phyloP scores from a whole-genome alignment of 768 basidiomycete genomes.

The Boletus pseudo-olivaceus region DNA sequence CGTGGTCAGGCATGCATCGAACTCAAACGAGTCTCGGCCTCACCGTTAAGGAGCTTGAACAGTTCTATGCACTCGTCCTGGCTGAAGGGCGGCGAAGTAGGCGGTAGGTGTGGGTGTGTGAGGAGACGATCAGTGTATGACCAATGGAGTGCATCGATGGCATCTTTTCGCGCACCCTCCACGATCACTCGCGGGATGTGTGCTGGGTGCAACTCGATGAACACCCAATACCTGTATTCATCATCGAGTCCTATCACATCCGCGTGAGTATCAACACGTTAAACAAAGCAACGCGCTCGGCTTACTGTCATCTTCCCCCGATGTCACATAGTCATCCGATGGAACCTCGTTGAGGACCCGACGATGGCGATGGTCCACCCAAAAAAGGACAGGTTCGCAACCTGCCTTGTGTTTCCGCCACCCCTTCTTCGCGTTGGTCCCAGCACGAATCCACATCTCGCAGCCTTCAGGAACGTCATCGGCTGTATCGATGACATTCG shows the following conservation, averaged over 20 bases:
- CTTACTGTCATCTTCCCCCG: slow-evolving; percentile 43
- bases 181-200: slow-evolving; percentile 55
- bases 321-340: slow-evolving; percentile 23
- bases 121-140: slow-evolving; percentile 76
- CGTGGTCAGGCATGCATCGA: background rate
- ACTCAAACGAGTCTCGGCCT: background rate
- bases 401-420: slow-evolving; percentile 32
- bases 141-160: slow-evolving; percentile 76
- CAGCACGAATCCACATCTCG: slow-evolving; percentile 65
- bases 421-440: slow-evolving; percentile 23
- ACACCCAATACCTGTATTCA: slow-evolving; percentile 81
- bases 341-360: slow-evolving; percentile 48
- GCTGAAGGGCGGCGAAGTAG: slow-evolving; percentile 62
- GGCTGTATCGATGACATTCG: slow-evolving; percentile 31
- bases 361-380: slow-evolving; percentile 65
- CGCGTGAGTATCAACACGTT: background rate
- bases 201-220: slow-evolving; percentile 75
- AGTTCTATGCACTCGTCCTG: slow-evolving; percentile 79
- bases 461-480: slow-evolving; percentile 38
- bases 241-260: slow-evolving; percentile 58
- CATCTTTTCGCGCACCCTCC: slow-evolving; percentile 56
- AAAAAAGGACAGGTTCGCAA: slow-evolving; percentile 41
- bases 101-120: slow-evolving; percentile 44
- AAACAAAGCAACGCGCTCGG: background rate
- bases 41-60: slow-evolving; percentile 49